Base-by-base conservation (phyloP, 352 stramenopile species). In the Detonula confervacea region DNA sequence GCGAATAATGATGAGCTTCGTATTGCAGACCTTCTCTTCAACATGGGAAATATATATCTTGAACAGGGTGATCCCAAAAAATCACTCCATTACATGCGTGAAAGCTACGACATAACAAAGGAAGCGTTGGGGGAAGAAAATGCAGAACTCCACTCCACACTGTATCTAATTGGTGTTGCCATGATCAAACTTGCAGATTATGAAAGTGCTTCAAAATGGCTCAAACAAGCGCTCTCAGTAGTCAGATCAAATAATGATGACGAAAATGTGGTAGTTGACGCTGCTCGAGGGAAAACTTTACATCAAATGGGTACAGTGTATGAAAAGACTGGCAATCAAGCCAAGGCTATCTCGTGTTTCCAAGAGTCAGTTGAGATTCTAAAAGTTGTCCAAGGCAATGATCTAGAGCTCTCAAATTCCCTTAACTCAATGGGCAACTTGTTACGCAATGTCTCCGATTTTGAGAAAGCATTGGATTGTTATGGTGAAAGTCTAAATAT, bases 21-120 rank as follows among this genome's bases (percentile, higher is more conserved):
- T 49, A 80, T 90, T 73, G 84, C 84, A 27, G 84, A 90, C 56
- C 55, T 90, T 16, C 54, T 90, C 7, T 90, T 90, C 52, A 90
- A 90, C 55, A 81, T 90, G 51, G 84, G 84, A 52, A 89, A 86
- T 39, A 86, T 90, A 46, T 75, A 84, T 68, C 56, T 87, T 52
- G 81, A 89, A 69, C 60, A 80, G 35, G 66, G 64, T 24, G 37
- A 65, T 67, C 59, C 73, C 22, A 64, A 83, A 39, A 72, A 79
- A 33, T 79, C 81, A 18, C 46, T 84, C 37, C 59, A 86, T 16
- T 89, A 77, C 60, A 68, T 88, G 6, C 33, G 68, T 42, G 77
- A 90, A 60, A 88, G 84, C 60, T 86, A 87, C 66, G 56, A 64
- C 6, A 90, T 90, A 62, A 87, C 81, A 46, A 79, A 73, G 42